These are phyloP conservation scores for Aspergillus japonicus DNA, from an alignment of 2,329 filamentous ascomycete species.

Conservation along the genomic window DNA sequence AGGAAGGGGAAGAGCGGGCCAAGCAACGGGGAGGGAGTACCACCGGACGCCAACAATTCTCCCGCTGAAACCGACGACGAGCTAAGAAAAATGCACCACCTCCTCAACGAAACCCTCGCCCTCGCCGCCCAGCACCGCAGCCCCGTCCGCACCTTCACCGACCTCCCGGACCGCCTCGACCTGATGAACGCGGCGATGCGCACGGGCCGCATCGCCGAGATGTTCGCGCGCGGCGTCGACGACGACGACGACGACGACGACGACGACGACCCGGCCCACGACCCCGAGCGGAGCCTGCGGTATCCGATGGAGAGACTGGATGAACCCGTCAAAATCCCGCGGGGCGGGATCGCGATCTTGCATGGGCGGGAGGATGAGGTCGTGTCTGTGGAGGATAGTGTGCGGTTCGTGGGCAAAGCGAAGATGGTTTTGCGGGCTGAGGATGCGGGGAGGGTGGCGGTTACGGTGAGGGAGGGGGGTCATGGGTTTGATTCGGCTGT, in stretches of 20 bases:
- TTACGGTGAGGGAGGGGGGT: conserved; percentile 31
- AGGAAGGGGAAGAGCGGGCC: too few species aligned
- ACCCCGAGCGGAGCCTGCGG: conserved; percentile 10
- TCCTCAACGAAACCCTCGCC: too few species aligned
- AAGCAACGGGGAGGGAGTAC: too few species aligned
- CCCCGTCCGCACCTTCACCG: not conserved
- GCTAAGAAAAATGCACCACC: too few species aligned
- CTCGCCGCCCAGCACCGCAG: too few species aligned
- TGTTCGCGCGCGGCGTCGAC: conserved; percentile 23
- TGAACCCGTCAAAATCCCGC: conserved; percentile 24
- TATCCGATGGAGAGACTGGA: conserved; percentile 35
- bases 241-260: conserved; percentile 3
- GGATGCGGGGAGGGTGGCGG: conserved; percentile 23
- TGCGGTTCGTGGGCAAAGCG: conserved; percentile 29
- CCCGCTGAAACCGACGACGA: too few species aligned
- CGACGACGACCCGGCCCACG: too few species aligned
- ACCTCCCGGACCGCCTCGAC: conserved; percentile 10
- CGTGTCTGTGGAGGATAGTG: conserved; percentile 28
- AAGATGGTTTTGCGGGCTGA: conserved; percentile 23
- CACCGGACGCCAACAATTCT: too few species aligned
- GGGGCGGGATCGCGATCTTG: conserved; percentile 33
- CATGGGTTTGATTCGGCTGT: conserved; percentile 38
- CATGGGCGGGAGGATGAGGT: conserved; percentile 36
- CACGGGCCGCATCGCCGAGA: conserved; percentile 14
- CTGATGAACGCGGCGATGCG: conserved; percentile 22